Conservation (phyloP, 2,329 filamentous ascomycete species). For the Trichophyton simii region DNA sequence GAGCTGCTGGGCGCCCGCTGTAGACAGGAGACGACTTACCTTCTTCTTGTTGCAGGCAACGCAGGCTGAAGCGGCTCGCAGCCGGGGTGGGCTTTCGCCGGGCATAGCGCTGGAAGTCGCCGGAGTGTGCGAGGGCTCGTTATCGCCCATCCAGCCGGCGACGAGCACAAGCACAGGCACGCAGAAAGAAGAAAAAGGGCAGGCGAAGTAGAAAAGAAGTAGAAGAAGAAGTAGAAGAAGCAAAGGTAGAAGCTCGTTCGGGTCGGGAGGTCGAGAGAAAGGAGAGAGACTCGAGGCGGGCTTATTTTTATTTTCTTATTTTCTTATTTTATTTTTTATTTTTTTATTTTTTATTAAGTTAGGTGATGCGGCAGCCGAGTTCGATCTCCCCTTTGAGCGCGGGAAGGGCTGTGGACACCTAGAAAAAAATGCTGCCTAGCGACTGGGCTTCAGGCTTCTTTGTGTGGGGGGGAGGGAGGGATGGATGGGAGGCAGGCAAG, state of each 20-base stretch:
- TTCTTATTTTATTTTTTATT: too few relatives aligned
- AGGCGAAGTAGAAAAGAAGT: neutral
- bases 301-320: neutral
- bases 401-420: neutral
- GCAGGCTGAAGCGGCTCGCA: slow-evolving; percentile 21
- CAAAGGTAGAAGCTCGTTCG: neutral
- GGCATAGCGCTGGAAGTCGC: slow-evolving; percentile 4
- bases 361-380: neutral
- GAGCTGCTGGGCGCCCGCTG: too few relatives aligned
- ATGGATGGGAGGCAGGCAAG: neutral
- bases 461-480: neutral
- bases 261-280: neutral
- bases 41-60: slow-evolving; percentile 24
- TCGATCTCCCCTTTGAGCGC: neutral
- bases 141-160: slow-evolving; percentile 11
- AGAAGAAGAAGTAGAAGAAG: neutral
- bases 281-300: neutral
- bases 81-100: slow-evolving; percentile 16
- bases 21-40: slow-evolving; percentile 4
- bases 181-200: neutral
- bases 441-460: neutral
- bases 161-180: neutral
- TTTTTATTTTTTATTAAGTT: too few relatives aligned
- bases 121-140: slow-evolving; percentile 9
- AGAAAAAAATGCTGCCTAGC: neutral